Evolutionary conservation across 2,329 filamentous ascomycete genomes (phyloP).

Genomic region (Trichophaea hybrida): DNA sequence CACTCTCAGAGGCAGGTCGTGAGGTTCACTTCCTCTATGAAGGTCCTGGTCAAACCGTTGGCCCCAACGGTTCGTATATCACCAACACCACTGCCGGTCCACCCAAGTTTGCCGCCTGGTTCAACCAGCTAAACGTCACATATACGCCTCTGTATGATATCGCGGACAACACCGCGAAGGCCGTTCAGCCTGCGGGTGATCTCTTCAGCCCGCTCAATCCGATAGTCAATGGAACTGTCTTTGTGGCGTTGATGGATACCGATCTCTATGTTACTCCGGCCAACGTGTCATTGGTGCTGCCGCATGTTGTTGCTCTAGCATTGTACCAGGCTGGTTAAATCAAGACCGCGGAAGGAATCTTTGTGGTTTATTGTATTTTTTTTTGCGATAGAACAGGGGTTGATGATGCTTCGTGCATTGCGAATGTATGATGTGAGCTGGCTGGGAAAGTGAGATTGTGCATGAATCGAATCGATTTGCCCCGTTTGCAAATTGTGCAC

Average conservation of each 20-base stretch:
- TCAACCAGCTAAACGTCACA: constrained; percentile 61
- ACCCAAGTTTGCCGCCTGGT: constrained; percentile 60
- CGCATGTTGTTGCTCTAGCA: constrained; percentile 59
- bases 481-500: too few relatives aligned
- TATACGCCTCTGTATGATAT: constrained; percentile 47
- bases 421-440: not conserved
- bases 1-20: constrained; percentile 59
- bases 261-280: constrained; percentile 59
- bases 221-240: constrained; percentile 63
- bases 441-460: not conserved
- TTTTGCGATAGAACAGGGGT: too few relatives aligned
- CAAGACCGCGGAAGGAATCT: not conserved
- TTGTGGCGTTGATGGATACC: constrained; percentile 58
- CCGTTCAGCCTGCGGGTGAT: constrained; percentile 56
- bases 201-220: constrained; percentile 51
- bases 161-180: constrained; percentile 41
- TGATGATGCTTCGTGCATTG: not conserved
- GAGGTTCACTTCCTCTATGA: constrained; percentile 62
- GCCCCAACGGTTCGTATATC: constrained; percentile 71
- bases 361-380: not conserved
- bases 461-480: too few relatives aligned
- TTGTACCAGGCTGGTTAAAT: constrained; percentile 63
- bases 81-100: constrained; percentile 43
- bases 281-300: constrained; percentile 59
- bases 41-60: constrained; percentile 49